These are phyloP conservation scores for Coniochaeta prunicola DNA, from an alignment of 2,329 filamentous ascomycete genomes.

Conservation along the genomic window DNA sequence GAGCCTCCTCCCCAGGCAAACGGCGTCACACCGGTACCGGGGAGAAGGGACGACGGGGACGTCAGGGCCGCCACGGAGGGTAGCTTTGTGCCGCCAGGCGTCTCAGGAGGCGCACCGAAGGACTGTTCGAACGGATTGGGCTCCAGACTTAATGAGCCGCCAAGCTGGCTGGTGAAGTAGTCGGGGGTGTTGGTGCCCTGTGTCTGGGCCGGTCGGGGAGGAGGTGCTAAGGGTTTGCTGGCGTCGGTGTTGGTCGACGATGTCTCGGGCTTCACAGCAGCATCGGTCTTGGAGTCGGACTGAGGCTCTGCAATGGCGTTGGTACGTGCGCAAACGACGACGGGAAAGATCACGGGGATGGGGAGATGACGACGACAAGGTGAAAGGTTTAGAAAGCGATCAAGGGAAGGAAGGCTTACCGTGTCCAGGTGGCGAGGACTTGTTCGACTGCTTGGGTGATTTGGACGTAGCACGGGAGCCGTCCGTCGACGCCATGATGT, in stretches of 20 bases:
- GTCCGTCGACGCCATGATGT: slow-evolving; percentile 41
- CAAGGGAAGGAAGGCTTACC: slow-evolving; percentile 26
- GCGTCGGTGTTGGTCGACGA: slow-evolving; percentile 47
- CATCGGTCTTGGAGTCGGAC: slow-evolving; percentile 31
- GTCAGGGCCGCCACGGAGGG: slow-evolving; percentile 87
- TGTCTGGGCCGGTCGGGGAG: slow-evolving; percentile 55
- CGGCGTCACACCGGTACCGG: slow-evolving; percentile 63
- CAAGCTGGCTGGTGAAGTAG: slow-evolving; percentile 57
- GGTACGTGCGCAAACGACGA: neutral
- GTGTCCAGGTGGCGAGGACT: slow-evolving; percentile 30
- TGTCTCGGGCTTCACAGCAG: slow-evolving; percentile 39
- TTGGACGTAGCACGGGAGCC: slow-evolving; percentile 35
- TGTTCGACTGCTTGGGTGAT: slow-evolving; percentile 39
- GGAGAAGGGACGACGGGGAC: slow-evolving; percentile 75
- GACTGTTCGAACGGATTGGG: slow-evolving; percentile 97
- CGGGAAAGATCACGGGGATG: slow-evolving; percentile 9
- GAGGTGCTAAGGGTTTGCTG: slow-evolving; percentile 61
- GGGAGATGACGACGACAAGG: slow-evolving; percentile 13
- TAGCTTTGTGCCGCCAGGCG: slow-evolving; percentile 74
- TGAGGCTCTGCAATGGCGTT: slow-evolving; percentile 7
- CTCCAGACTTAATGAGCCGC: slow-evolving; percentile 62
- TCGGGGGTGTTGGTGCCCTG: slow-evolving; percentile 48
- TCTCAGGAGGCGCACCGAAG: slow-evolving; percentile 67
- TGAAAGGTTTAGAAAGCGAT: slow-evolving; percentile 6
- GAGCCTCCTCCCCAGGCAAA: slow-evolving; percentile 80